phyloP scores from a whole-genome alignment of 192 early-diverging fungal species.

The Funneliformis mosseae region DNA sequence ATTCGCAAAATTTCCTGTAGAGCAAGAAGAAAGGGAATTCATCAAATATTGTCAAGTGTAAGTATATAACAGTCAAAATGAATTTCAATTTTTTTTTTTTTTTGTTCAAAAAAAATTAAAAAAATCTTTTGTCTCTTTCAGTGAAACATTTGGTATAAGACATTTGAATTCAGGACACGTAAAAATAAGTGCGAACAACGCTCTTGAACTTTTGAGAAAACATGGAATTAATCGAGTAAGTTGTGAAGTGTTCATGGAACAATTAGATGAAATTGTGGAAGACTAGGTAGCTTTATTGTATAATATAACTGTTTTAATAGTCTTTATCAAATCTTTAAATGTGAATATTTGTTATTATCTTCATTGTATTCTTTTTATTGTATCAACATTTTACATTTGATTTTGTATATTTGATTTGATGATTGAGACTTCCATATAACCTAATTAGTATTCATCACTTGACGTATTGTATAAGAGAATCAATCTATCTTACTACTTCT shows the following conservation, averaged over 20 bases:
- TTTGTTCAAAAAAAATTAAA: not conserved
- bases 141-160: not conserved
- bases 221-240: not conserved
- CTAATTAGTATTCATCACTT: no score
- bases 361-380: no score
- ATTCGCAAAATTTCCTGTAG: not conserved
- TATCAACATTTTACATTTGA: no score
- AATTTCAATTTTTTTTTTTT: not conserved
- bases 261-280: not conserved
- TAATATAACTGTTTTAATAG: no score
- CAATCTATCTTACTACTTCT: no score
- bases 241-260: slow-evolving; percentile 19
- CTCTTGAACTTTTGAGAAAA: slow-evolving; percentile 3
- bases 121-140: not conserved
- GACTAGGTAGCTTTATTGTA: not conserved
- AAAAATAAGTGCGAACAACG: slow-evolving; percentile 10
- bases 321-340: no score
- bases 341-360: no score
- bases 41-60: slow-evolving; percentile 12
- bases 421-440: no score
- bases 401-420: no score
- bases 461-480: no score
- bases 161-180: not conserved
- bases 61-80: not conserved
- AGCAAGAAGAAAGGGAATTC: slow-evolving; percentile 1